Conservation (phyloP, 2,329 filamentous ascomycete genomes). For the Taxawa tesnikishii region DNA sequence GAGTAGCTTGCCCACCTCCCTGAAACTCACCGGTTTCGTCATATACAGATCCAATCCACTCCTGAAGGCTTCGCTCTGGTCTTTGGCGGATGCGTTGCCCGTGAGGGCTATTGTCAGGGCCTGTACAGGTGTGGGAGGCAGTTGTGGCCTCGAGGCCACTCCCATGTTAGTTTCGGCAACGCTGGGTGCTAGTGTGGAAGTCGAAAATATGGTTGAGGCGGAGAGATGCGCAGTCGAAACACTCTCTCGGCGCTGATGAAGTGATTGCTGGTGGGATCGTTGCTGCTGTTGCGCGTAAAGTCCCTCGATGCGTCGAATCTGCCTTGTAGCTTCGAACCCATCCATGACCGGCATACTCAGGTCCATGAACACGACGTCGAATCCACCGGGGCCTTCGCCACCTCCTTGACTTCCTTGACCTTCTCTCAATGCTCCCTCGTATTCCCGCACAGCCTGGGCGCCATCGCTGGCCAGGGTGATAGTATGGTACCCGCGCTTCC, state of each 20-base stretch:
- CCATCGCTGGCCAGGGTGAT: slow-evolving; percentile 4
- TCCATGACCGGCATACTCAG: slow-evolving; percentile 10
- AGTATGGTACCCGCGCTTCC: slow-evolving; percentile 3
- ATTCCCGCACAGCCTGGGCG: slow-evolving; percentile 1
- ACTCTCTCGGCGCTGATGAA: slow-evolving; percentile 14
- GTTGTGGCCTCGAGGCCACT: too few relatives aligned
- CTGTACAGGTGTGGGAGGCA: too few relatives aligned
- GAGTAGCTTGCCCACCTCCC: slow-evolving; percentile 20
- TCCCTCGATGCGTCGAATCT: slow-evolving; percentile 17
- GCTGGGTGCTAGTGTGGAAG: not conserved
- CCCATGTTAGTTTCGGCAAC: too few relatives aligned
- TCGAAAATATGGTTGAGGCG: too few relatives aligned
- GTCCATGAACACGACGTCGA: slow-evolving; percentile 7
- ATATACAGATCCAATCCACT: slow-evolving; percentile 20
- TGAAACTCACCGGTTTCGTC: slow-evolving; percentile 19
- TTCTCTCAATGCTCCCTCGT: slow-evolving; percentile 1
- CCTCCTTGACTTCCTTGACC: too few relatives aligned
- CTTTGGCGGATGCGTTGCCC: slow-evolving; percentile 11
- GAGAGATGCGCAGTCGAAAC: slow-evolving; percentile 3
- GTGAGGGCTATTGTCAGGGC: slow-evolving; percentile 13
- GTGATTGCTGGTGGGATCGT: too few relatives aligned
- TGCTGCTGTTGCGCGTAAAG: too few relatives aligned
- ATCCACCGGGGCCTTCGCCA: too few relatives aligned
- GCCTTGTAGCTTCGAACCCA: slow-evolving; percentile 19
- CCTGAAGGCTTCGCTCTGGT: slow-evolving; percentile 15